phyloP scores from a whole-genome alignment of 345 rosid genomes.

The Geranium brycei region DNA sequence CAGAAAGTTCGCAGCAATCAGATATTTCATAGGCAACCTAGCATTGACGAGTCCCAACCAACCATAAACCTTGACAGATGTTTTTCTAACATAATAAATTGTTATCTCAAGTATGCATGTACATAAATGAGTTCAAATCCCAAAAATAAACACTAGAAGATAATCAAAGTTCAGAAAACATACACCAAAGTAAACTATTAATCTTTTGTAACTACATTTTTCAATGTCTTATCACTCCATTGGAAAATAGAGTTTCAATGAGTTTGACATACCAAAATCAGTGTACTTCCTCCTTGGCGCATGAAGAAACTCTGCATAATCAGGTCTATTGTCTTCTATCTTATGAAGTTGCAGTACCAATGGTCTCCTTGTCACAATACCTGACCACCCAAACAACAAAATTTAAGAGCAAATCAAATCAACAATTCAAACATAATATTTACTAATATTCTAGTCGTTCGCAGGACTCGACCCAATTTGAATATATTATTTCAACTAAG shows the following conservation, averaged over 20 bases:
- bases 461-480: background rate
- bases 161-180: background rate
- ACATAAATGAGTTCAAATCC: background rate
- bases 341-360: constrained; percentile 95
- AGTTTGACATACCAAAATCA: constrained; percentile 58
- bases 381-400: constrained; percentile 20
- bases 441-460: background rate
- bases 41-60: background rate
- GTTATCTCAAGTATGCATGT: background rate
- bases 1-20: background rate
- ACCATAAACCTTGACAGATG: background rate
- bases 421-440: background rate
- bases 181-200: background rate
- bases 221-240: background rate
- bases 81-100: background rate
- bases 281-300: constrained; percentile 63
- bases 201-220: background rate
- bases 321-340: constrained; percentile 53
- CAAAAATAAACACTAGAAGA: background rate
- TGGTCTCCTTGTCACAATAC: constrained; percentile 95
- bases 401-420: background rate
- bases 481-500: background rate
- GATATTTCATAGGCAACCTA: background rate
- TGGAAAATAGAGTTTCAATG: background rate
- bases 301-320: constrained; percentile 96